Evolutionary conservation across 2,329 filamentous ascomycete species (phyloP).

Genomic region (Cadophora sp.): DNA sequence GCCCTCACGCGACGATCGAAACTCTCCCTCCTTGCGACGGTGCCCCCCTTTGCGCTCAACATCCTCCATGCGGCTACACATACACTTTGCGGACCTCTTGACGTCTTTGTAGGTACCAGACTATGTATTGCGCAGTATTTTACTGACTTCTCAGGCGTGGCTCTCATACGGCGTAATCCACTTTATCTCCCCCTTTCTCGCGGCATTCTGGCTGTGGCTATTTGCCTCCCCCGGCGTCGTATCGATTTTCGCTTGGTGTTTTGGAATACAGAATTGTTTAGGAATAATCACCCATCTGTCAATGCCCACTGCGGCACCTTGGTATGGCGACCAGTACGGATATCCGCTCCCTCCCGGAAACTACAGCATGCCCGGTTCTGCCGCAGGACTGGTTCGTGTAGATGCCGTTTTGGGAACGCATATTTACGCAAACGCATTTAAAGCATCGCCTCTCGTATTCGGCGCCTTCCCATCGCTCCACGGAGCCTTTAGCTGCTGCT

Average conservation of each 20-base stretch:
- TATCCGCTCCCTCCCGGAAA: slow-evolving; percentile 77
- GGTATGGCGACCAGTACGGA: slow-evolving; percentile 94
- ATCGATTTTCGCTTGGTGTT: slow-evolving; percentile 82
- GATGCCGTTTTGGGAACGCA: slow-evolving; percentile 88
- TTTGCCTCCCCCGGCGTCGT: slow-evolving; percentile 85
- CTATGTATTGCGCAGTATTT: slow-evolving; percentile 54
- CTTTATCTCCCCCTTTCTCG: slow-evolving; percentile 83
- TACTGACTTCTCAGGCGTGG: slow-evolving; percentile 79
- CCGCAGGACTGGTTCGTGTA: slow-evolving; percentile 85
- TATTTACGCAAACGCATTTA: slow-evolving; percentile 90
- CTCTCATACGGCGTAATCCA: slow-evolving; percentile 92
- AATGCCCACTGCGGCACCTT: slow-evolving; percentile 91
- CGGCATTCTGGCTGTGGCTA: slow-evolving; percentile 80
- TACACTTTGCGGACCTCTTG: slow-evolving; percentile 49
- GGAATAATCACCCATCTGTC: slow-evolving; percentile 87
- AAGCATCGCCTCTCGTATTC: slow-evolving; percentile 87
- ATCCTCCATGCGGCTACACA: slow-evolving; percentile 89
- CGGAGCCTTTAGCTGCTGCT: slow-evolving; percentile 91
- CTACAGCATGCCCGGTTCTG: slow-evolving; percentile 88
- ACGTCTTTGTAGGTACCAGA: slow-evolving; percentile 37
- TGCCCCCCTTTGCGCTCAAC: slow-evolving; percentile 56
- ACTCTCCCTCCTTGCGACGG: slow-evolving; percentile 38
- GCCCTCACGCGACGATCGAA: slow-evolving; percentile 37
- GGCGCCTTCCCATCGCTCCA: slow-evolving; percentile 93
- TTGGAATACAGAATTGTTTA: slow-evolving; percentile 89